phyloP scores from a whole-genome alignment of 2,329 filamentous ascomycete genomes.

The Aschersonia sp. region DNA sequence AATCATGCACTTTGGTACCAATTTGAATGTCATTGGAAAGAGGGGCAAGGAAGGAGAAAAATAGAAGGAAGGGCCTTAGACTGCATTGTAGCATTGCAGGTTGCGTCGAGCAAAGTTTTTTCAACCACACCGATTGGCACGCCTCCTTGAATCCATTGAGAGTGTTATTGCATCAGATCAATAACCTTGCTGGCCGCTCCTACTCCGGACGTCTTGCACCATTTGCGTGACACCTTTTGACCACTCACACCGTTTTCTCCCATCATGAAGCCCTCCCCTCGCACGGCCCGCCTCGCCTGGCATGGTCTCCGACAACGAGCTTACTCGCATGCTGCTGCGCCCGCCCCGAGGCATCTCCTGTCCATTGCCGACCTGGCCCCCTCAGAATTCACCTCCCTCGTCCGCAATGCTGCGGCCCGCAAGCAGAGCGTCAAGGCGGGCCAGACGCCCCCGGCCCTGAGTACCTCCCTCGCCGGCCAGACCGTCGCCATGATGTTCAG shows the following conservation, averaged over 20 bases:
- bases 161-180: too few species aligned
- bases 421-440: slow-evolving; percentile 66
- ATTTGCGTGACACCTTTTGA: too few species aligned
- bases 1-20: too few species aligned
- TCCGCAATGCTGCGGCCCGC: slow-evolving; percentile 66
- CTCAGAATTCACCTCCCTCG: slow-evolving; percentile 64
- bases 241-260: background rate
- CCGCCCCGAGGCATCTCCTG: slow-evolving; percentile 65
- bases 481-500: slow-evolving; percentile 93
- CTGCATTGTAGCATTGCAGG: too few species aligned
- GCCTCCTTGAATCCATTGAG: too few species aligned
- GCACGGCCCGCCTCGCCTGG: slow-evolving; percentile 17
- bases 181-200: too few species aligned
- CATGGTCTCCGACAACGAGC: slow-evolving; percentile 25
- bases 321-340: slow-evolving; percentile 22
- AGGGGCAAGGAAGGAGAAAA: too few species aligned
- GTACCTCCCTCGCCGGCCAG: slow-evolving; percentile 52
- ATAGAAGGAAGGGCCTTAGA: too few species aligned
- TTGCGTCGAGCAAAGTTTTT: too few species aligned
- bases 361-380: slow-evolving; percentile 78
- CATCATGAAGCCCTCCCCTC: slow-evolving; percentile 19
- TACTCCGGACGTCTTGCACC: too few species aligned
- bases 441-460: slow-evolving; percentile 36
- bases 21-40: too few species aligned
- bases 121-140: too few species aligned